Conservation (phyloP, 1,284 basidiomycete genomes). For the Calocybe gambosa region DNA sequence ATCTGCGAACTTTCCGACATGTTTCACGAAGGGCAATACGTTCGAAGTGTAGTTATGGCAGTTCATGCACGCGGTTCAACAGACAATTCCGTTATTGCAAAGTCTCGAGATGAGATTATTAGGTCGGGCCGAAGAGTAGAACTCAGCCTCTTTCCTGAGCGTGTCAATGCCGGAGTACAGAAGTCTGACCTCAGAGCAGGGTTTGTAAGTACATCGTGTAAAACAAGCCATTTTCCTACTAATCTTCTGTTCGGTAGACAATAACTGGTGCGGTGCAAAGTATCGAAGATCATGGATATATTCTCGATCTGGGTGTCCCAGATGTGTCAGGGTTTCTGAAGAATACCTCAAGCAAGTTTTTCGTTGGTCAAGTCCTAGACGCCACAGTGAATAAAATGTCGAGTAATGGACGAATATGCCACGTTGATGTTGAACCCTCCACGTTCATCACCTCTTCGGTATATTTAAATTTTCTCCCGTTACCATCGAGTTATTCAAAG, state of each 20-base stretch:
- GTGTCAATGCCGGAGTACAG: constrained; percentile 79
- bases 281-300: constrained; percentile 93
- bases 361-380: constrained; percentile 62
- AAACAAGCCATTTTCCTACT: constrained; percentile 14
- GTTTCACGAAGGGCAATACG: constrained; percentile 83
- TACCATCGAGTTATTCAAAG: constrained; percentile 1
- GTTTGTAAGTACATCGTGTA: constrained; percentile 47
- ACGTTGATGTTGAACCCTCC: constrained; percentile 46
- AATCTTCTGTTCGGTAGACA: constrained; percentile 36
- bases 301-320: constrained; percentile 78
- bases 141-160: constrained; percentile 78
- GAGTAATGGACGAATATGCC: constrained; percentile 67
- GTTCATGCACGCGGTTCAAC: constrained; percentile 60
- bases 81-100: constrained; percentile 48
- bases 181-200: constrained; percentile 76
- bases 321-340: constrained; percentile 77
- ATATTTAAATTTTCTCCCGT: constrained; percentile 20
- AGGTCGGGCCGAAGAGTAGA: constrained; percentile 79
- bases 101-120: constrained; percentile 58
- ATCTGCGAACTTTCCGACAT: constrained; percentile 71
- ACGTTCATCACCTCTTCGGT: constrained; percentile 49
- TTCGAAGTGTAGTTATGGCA: constrained; percentile 72
- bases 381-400: constrained; percentile 59
- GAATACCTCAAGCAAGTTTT: constrained; percentile 52
- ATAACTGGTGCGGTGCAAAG: constrained; percentile 77